Percentiles rank a stretch among this genome's conserved stretches.
Evolutionary conservation across 495 filamentous ascomycete species (phyloP).

Genomic region (Letharia columbiana): DNA sequence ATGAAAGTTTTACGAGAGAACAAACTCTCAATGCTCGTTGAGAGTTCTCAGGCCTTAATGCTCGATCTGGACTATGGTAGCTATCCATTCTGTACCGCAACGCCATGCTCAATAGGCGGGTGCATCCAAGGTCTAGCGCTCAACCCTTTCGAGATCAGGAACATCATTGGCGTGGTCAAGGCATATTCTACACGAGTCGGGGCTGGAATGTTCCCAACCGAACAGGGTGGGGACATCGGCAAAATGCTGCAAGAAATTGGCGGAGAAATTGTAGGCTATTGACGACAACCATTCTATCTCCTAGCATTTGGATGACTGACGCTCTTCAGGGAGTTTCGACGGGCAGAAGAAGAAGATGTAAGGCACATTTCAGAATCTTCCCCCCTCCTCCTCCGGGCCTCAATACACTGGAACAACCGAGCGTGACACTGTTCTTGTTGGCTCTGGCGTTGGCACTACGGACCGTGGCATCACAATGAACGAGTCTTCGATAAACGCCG

Average conservation of each 20-base stretch:
- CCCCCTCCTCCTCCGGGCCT: slow-evolving; percentile 31
- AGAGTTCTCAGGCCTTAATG: slow-evolving; percentile 83
- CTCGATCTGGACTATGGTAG: slow-evolving; percentile 70
- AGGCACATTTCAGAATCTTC: no score
- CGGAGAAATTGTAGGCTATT: slow-evolving; percentile 39
- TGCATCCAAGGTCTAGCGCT: slow-evolving; percentile 63
- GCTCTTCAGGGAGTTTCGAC: slow-evolving; percentile 58
- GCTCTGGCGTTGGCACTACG: slow-evolving; percentile 24
- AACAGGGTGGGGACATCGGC: slow-evolving; percentile 49
- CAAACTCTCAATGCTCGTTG: slow-evolving; percentile 63
- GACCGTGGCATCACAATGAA: slow-evolving; percentile 1
- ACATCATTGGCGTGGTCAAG: slow-evolving; percentile 76
- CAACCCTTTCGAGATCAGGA: slow-evolving; percentile 39
- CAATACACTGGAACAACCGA: slow-evolving; percentile 45
- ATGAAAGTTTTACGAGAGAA: slow-evolving; percentile 46
- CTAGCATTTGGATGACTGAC: neutral
- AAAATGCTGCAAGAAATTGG: slow-evolving; percentile 56
- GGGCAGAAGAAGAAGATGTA: slow-evolving; percentile 67
- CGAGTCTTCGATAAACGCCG: neutral
- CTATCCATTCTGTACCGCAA: slow-evolving; percentile 80
- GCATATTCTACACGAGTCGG: slow-evolving; percentile 60
- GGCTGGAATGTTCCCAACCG: slow-evolving; percentile 73
- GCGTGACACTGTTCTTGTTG: slow-evolving; percentile 48
- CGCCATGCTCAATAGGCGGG: slow-evolving; percentile 45
- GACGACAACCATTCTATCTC: neutral